Conservation (phyloP, 164 flowering plant genomes). For the Aristolochia californica region DNA sequence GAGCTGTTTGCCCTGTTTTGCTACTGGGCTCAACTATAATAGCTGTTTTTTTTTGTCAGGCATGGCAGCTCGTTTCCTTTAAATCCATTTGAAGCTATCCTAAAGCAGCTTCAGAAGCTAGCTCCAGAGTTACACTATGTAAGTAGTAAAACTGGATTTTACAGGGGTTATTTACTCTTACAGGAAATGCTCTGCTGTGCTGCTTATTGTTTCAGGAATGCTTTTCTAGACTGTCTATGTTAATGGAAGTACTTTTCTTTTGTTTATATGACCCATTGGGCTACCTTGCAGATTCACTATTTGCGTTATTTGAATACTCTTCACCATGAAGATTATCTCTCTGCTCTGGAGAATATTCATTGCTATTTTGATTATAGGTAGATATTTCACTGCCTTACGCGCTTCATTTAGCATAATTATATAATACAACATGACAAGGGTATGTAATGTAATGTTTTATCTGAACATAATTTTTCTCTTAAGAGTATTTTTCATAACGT, state of each 20-base stretch:
- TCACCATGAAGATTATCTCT: constrained; percentile 69
- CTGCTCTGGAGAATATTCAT: constrained; percentile 77
- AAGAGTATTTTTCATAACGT: too few species aligned
- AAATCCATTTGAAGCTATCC: constrained; percentile 52
- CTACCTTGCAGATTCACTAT: constrained; percentile 59
- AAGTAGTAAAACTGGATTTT: constrained; percentile 17
- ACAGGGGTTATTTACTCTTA: background rate
- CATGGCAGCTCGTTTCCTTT: constrained; percentile 60
- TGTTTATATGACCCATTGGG: constrained; percentile 1
- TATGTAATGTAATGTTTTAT: background rate
- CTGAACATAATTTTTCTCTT: too few species aligned
- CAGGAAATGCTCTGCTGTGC: background rate
- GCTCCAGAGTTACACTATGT: constrained; percentile 96
- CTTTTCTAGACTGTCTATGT: too few species aligned
- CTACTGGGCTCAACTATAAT: too few species aligned
- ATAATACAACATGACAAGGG: background rate
- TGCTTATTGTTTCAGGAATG: too few species aligned
- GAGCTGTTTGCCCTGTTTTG: constrained; percentile 6
- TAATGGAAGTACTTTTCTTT: background rate
- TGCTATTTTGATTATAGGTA: constrained; percentile 95
- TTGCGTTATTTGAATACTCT: constrained; percentile 79
- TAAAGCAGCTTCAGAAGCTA: constrained; percentile 62
- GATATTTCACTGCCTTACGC: background rate
- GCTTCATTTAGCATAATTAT: background rate
- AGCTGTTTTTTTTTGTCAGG: constrained; percentile 22